Evolutionary conservation across 139 green algal genomes (phyloP).

Genomic region (Coelastrella sp.): DNA sequence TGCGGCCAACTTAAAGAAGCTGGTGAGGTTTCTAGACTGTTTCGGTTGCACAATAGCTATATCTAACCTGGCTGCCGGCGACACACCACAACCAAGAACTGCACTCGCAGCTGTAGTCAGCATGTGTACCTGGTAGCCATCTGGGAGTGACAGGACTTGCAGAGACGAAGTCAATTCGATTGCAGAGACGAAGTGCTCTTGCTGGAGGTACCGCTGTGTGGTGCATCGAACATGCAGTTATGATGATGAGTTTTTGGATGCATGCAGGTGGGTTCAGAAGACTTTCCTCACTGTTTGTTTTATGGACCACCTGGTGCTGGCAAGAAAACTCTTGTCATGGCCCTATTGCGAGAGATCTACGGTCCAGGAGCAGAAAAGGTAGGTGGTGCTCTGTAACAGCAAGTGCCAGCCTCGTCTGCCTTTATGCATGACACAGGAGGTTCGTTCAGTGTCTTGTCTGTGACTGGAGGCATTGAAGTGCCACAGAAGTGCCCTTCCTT

Average conservation of each 20-base stretch:
- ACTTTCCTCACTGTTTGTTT: conserved; percentile 97
- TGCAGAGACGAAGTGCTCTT: neutral
- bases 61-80: neutral
- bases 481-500: too few relatives aligned
- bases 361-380: conserved; percentile 94
- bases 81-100: neutral
- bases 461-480: too few relatives aligned
- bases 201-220: too few relatives aligned
- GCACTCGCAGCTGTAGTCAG: too few relatives aligned
- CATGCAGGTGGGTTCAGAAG: conserved; percentile 81
- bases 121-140: too few relatives aligned
- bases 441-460: too few relatives aligned
- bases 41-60: too few relatives aligned
- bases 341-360: conserved; percentile 93
- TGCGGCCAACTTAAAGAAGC: conserved; percentile 84
- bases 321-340: conserved; percentile 97
- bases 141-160: too few relatives aligned
- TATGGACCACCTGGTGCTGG: conserved; percentile 95
- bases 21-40: conserved; percentile 84
- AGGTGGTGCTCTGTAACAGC: too few relatives aligned
- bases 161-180: too few relatives aligned
- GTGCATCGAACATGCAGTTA: too few relatives aligned
- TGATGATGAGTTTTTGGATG: too few relatives aligned
- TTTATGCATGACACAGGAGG: neutral
- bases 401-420: neutral